These are phyloP conservation scores for Omphalotus olearius DNA, from an alignment of 1,284 basidiomycete genomes.

Conservation along the genomic window DNA sequence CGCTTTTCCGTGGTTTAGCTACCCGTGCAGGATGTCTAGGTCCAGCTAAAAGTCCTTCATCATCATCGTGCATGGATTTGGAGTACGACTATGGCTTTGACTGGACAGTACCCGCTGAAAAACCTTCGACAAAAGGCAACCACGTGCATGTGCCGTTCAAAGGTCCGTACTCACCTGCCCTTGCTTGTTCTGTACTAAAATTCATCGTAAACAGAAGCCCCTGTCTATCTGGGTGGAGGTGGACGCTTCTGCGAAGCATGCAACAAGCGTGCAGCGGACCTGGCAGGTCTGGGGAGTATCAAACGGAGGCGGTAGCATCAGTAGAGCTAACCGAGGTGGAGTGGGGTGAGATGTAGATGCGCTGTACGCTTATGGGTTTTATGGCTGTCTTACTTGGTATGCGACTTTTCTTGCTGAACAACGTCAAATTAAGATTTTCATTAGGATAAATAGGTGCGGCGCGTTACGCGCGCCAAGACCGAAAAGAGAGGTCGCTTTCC, in stretches of 20 bases:
- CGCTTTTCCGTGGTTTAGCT: slow-evolving; percentile 70
- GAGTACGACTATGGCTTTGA: slow-evolving; percentile 51
- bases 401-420: too few species aligned
- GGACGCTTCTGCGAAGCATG: slow-evolving; percentile 31
- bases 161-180: too few species aligned
- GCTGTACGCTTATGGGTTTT: not conserved
- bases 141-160: too few species aligned
- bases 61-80: slow-evolving; percentile 20
- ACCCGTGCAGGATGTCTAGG: slow-evolving; percentile 33
- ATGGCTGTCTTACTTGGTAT: too few species aligned
- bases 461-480: too few species aligned
- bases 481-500: too few species aligned
- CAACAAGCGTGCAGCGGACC: slow-evolving; percentile 18
- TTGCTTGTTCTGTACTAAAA: not conserved
- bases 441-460: too few species aligned
- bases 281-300: slow-evolving; percentile 3
- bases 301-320: slow-evolving; percentile 1
- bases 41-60: not conserved
- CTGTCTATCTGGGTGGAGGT: slow-evolving; percentile 8
- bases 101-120: slow-evolving; percentile 33
- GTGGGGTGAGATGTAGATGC: not conserved
- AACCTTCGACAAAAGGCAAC: not conserved
- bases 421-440: too few species aligned
- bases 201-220: not conserved
- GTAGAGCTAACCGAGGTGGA: too few species aligned